Conservation (phyloP, 345 rosid species). For the Nephelium lappaceum region DNA sequence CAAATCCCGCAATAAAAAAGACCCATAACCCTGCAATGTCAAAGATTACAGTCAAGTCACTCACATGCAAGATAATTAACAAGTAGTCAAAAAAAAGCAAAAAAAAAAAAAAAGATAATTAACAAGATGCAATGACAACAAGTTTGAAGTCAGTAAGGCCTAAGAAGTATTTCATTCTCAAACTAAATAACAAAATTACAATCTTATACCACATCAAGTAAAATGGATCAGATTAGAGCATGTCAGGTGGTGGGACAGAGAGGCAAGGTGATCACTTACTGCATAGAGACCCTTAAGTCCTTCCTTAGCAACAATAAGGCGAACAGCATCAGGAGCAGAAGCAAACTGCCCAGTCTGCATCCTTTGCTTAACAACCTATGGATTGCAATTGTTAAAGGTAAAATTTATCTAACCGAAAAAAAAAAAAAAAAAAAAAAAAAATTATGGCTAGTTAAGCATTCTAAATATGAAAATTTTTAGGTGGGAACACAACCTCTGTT, state of each 20-base stretch:
- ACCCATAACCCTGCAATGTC: constrained; percentile 76
- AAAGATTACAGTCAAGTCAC: constrained; percentile 9
- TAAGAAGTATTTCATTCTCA: background rate
- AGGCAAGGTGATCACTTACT: constrained; percentile 42
- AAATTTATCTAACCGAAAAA: background rate
- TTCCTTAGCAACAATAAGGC: constrained; percentile 69
- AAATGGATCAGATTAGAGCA: background rate
- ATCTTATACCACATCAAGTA: background rate
- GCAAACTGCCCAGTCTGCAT: constrained; percentile 93
- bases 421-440: background rate
- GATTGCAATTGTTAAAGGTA: constrained; percentile 6
- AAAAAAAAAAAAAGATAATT: no score
- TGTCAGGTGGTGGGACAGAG: background rate
- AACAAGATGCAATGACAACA: constrained; percentile 9
- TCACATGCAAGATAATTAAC: background rate
- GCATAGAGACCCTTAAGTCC: constrained; percentile 92
- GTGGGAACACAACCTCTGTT: constrained; percentile 63
- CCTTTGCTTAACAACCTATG: constrained; percentile 93
- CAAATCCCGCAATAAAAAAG: constrained; percentile 85
- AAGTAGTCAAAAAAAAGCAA: no score
- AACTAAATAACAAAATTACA: constrained; percentile 6
- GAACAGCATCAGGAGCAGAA: constrained; percentile 85
- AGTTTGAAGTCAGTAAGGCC: background rate
- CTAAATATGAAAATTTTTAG: background rate
- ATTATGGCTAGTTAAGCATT: background rate